phyloP scores from a whole-genome alignment of 306 rosid genomes.

The Delonix regia region DNA sequence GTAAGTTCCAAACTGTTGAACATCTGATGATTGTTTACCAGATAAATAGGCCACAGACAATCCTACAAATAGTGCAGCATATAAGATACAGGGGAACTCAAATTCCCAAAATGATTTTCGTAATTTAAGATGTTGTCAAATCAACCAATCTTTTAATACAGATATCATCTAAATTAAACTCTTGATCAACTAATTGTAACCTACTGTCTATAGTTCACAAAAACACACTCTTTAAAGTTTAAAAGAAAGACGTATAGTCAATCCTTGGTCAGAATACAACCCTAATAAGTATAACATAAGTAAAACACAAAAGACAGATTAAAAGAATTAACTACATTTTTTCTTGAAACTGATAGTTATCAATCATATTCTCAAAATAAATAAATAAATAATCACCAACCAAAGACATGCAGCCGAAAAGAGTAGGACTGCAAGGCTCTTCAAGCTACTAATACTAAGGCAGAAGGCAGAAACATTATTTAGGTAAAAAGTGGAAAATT shows the following conservation, averaged over 20 bases:
- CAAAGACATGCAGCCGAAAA: neutral
- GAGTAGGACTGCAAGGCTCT: neutral
- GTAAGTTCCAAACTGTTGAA: constrained; percentile 79
- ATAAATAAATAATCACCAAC: neutral
- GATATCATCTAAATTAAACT: neutral
- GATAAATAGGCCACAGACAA: constrained; percentile 82
- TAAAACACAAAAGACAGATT: neutral
- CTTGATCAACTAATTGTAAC: neutral
- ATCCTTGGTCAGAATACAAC: no score
- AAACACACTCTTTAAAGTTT: neutral
- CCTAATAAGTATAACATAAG: neutral
- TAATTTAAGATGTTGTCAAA: neutral
- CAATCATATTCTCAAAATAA: neutral
- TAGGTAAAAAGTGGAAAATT: neutral
- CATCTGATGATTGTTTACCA: constrained; percentile 59
- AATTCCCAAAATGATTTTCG: neutral
- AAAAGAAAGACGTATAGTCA: neutral
- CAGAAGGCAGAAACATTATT: neutral
- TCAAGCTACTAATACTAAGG: neutral
- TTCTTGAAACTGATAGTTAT: neutral
- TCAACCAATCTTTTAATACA: neutral
- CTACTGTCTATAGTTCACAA: neutral
- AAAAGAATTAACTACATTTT: neutral
- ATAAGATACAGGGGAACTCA: constrained; percentile 27
- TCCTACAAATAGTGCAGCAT: constrained; percentile 44